Conservation (phyloP, 1,284 basidiomycete species). For the Athelia sp. region DNA sequence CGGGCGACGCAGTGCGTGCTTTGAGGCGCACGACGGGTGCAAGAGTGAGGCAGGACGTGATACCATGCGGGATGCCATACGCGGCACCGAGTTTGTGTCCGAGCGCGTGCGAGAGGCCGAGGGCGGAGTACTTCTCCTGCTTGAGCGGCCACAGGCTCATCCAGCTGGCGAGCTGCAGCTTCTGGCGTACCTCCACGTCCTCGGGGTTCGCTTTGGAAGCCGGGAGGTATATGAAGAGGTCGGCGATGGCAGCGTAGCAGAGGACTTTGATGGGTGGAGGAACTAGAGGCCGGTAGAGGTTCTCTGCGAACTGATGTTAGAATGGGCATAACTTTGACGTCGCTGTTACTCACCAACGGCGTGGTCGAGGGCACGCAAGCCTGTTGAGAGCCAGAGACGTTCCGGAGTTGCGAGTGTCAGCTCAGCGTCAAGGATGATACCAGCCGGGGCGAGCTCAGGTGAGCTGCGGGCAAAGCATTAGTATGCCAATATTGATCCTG, state of each 20-base stretch:
- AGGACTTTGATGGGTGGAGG: constrained; percentile 61
- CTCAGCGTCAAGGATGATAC: constrained; percentile 76
- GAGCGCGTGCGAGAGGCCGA: constrained; percentile 72
- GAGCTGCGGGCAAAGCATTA: constrained; percentile 5
- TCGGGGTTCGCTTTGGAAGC: constrained; percentile 54
- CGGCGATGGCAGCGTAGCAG: constrained; percentile 60
- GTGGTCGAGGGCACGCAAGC: constrained; percentile 75
- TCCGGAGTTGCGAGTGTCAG: constrained; percentile 72
- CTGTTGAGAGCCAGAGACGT: constrained; percentile 75
- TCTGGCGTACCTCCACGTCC: constrained; percentile 58
- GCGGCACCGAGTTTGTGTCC: constrained; percentile 74
- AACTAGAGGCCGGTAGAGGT: constrained; percentile 57
- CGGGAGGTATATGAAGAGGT: constrained; percentile 73
- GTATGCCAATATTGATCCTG: neutral
- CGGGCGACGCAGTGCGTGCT: constrained; percentile 45
- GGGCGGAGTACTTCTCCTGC: constrained; percentile 46
- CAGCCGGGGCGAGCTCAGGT: constrained; percentile 55
- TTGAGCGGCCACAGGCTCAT: constrained; percentile 73
- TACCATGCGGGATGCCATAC: constrained; percentile 77
- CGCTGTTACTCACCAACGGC: constrained; percentile 51
- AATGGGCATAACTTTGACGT: neutral
- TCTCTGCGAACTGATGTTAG: constrained; percentile 38
- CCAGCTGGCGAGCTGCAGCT: constrained; percentile 72
- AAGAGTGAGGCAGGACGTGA: constrained; percentile 79
- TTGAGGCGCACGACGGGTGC: constrained; percentile 57